phyloP scores from a whole-genome alignment of 1,284 basidiomycete genomes.

The Cryptococcus sp. region DNA sequence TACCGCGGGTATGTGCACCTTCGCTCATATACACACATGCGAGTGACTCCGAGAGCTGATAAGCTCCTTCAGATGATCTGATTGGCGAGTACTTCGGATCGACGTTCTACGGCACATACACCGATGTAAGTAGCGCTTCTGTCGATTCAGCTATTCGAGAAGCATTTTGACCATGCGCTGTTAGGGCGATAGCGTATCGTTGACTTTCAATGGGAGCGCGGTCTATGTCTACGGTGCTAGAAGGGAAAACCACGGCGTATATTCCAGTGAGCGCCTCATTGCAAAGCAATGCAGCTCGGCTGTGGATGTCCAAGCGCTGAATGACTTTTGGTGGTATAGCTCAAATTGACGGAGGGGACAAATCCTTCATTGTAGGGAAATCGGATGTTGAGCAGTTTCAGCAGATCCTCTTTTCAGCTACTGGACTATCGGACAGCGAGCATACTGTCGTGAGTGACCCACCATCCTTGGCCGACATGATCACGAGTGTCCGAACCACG shows the following conservation, averaged over 20 bases:
- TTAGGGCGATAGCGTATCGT: conserved; percentile 26
- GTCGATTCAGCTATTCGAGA: not conserved
- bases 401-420: conserved; percentile 12
- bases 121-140: not conserved
- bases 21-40: not conserved
- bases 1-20: not conserved
- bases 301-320: not conserved
- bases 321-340: conserved; percentile 4
- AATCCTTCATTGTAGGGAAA: conserved; percentile 12
- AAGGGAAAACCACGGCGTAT: conserved; percentile 28
- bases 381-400: conserved; percentile 6
- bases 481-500: too few relatives aligned
- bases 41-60: not conserved
- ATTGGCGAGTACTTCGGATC: not conserved
- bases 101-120: not conserved
- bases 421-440: conserved; percentile 14
- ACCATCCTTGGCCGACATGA: not conserved
- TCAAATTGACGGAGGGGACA: conserved; percentile 18
- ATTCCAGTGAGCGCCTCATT: conserved; percentile 15
- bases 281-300: not conserved
- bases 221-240: conserved; percentile 28
- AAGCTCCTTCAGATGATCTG: not conserved
- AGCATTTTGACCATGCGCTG: not conserved
- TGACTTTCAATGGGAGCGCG: conserved; percentile 36
- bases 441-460: conserved; percentile 20